Evolutionary conservation across 2,329 filamentous ascomycete genomes (phyloP).

Genomic region (Aureobasidium subglaciale): DNA sequence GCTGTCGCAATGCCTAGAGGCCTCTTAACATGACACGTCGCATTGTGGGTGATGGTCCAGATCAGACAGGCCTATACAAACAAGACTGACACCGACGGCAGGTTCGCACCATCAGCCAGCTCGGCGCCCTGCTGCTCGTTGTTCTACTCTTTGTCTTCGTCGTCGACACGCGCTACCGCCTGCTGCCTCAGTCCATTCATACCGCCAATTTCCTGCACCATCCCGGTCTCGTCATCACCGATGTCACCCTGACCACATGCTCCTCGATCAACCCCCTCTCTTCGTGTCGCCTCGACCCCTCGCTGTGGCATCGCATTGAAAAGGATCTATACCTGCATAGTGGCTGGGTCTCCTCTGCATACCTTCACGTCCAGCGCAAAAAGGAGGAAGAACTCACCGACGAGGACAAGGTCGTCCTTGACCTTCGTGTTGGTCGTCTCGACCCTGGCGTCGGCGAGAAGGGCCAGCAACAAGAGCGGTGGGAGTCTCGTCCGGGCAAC

Average conservation of each 20-base stretch:
- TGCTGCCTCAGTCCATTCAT: constrained; percentile 79
- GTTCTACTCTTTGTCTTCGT: constrained; percentile 65
- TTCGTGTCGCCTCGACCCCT: constrained; percentile 64
- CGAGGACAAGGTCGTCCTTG: constrained; percentile 72
- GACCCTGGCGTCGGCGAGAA: constrained; percentile 57
- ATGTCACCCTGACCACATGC: constrained; percentile 72
- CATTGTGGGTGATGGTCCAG: constrained; percentile 14
- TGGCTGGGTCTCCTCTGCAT: constrained; percentile 69
- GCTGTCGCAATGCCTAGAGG: constrained; percentile 1
- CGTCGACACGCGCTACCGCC: constrained; percentile 81
- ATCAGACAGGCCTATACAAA: neutral
- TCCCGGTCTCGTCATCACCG: constrained; percentile 75
- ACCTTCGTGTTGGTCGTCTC: constrained; percentile 65
- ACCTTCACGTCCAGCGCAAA: constrained; percentile 74
- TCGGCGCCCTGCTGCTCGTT: constrained; percentile 57
- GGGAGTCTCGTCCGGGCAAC: constrained; percentile 71
- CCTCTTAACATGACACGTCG: constrained; percentile 19
- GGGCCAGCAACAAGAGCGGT: constrained; percentile 53
- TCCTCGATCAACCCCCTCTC: constrained; percentile 61
- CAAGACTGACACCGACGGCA: constrained; percentile 18
- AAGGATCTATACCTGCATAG: constrained; percentile 80
- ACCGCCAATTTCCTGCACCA: constrained; percentile 76
- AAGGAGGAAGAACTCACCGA: constrained; percentile 72
- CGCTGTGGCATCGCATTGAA: constrained; percentile 74
- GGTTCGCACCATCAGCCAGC: constrained; percentile 64